Conservation (phyloP, 1,284 basidiomycete genomes). For the Inonotus hispidus region DNA sequence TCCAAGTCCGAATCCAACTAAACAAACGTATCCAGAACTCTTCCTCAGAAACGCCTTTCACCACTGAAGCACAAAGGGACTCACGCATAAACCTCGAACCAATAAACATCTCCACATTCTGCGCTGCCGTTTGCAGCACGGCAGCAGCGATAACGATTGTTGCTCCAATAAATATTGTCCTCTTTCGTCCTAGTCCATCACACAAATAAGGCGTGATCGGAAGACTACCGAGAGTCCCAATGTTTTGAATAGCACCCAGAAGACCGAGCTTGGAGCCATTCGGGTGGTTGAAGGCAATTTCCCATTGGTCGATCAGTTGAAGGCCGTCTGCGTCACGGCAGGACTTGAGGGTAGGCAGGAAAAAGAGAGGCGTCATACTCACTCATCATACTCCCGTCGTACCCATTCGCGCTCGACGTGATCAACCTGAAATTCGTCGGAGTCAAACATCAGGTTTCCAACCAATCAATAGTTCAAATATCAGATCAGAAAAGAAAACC, state of each 20-base stretch:
- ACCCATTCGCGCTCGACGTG: slow-evolving; percentile 33
- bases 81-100: slow-evolving; percentile 25
- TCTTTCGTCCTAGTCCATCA: slow-evolving; percentile 27
- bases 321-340: slow-evolving; percentile 31
- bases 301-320: slow-evolving; percentile 37
- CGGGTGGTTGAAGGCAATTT: slow-evolving; percentile 18
- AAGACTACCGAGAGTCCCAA: slow-evolving; percentile 25
- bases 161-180: slow-evolving; percentile 27
- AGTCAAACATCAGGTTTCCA: neutral
- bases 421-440: slow-evolving; percentile 29
- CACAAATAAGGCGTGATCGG: slow-evolving; percentile 28
- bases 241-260: slow-evolving; percentile 25
- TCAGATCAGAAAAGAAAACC: neutral
- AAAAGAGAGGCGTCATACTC: neutral
- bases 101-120: slow-evolving; percentile 30
- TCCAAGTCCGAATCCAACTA: slow-evolving; percentile 50
- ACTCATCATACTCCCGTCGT: slow-evolving; percentile 30
- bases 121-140: slow-evolving; percentile 27
- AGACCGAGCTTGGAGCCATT: slow-evolving; percentile 21
- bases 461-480: neutral
- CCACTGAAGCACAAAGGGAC: no score
- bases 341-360: neutral
- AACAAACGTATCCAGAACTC: neutral
- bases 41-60: no score
- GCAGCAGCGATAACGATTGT: slow-evolving; percentile 25